These are phyloP conservation scores for Tuber aestivum DNA, from an alignment of 495 filamentous ascomycete species.

Conservation along the genomic window DNA sequence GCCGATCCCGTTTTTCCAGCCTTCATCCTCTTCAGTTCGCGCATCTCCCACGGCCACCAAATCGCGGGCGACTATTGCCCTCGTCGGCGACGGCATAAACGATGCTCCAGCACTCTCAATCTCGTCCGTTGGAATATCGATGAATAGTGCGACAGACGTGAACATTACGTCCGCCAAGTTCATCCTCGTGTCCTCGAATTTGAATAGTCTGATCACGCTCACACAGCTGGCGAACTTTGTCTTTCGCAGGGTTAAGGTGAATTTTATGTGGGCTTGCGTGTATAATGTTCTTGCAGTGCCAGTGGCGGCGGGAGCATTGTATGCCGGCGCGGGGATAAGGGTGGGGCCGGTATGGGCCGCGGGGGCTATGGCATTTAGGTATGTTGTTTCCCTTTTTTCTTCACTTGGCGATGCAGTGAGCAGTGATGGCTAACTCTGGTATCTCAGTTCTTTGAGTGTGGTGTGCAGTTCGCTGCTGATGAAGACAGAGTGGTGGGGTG, in stretches of 20 bases:
- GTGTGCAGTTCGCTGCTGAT: constrained; percentile 62
- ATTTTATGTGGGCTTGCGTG: constrained; percentile 77
- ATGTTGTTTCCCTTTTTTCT: neutral
- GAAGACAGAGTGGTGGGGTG: constrained; percentile 46
- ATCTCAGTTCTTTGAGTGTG: constrained; percentile 56
- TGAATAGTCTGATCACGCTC: constrained; percentile 63
- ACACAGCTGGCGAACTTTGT: constrained; percentile 63
- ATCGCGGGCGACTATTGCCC: constrained; percentile 45
- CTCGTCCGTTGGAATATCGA: constrained; percentile 79
- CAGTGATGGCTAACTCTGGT: neutral
- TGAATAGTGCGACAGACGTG: constrained; percentile 74
- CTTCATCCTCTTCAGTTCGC: constrained; percentile 30
- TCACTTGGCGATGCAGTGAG: neutral
- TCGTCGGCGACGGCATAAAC: constrained; percentile 80
- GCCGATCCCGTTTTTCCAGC: constrained; percentile 51
- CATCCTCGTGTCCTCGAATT: constrained; percentile 68
- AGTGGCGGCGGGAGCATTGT: constrained; percentile 72
- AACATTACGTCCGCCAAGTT: constrained; percentile 74
- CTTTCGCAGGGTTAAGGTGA: constrained; percentile 71
- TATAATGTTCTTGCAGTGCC: constrained; percentile 74
- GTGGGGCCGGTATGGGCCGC: constrained; percentile 45
- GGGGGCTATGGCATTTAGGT: constrained; percentile 77
- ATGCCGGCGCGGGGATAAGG: constrained; percentile 46
- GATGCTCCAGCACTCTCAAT: constrained; percentile 74
- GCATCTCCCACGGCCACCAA: constrained; percentile 35